A percentile compares a stretch with the other conserved stretches of the same genome.
Conservation (phyloP, 805 yeast genomes). For the Hanseniaspora meyeri region DNA sequence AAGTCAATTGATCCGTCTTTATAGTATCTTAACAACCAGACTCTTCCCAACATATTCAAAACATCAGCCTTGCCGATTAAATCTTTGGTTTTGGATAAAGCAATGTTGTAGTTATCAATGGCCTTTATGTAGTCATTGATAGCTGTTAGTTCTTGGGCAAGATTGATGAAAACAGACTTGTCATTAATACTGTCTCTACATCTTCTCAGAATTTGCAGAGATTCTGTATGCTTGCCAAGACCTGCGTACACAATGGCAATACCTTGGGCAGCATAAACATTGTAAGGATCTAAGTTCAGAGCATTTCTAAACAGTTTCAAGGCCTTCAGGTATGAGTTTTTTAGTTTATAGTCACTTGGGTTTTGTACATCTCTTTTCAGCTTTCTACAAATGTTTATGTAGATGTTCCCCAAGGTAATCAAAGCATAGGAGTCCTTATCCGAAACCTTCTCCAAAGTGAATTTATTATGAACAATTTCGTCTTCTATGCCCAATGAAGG, state of each 20-base stretch:
- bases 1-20: constrained; percentile 53
- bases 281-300: constrained; percentile 64
- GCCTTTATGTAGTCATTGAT: constrained; percentile 74
- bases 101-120: constrained; percentile 77
- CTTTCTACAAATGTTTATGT: constrained; percentile 71
- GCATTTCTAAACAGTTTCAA: constrained; percentile 85
- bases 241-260: constrained; percentile 87
- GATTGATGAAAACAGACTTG: constrained; percentile 66
- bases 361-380: constrained; percentile 33
- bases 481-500: constrained; percentile 37
- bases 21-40: constrained; percentile 73
- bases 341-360: constrained; percentile 42
- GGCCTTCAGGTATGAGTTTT: constrained; percentile 75
- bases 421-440: constrained; percentile 85
- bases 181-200: constrained; percentile 82
- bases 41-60: constrained; percentile 65
- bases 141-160: constrained; percentile 79
- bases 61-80: constrained; percentile 54
- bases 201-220: constrained; percentile 76
- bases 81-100: constrained; percentile 49
- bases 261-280: constrained; percentile 96
- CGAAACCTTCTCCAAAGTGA: constrained; percentile 67
- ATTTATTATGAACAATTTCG: constrained; percentile 72
- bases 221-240: constrained; percentile 57
- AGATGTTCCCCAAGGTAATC: constrained; percentile 79